Base-by-base conservation (phyloP, 2,329 filamentous ascomycete species). In the Lasiodiplodia sp. region DNA sequence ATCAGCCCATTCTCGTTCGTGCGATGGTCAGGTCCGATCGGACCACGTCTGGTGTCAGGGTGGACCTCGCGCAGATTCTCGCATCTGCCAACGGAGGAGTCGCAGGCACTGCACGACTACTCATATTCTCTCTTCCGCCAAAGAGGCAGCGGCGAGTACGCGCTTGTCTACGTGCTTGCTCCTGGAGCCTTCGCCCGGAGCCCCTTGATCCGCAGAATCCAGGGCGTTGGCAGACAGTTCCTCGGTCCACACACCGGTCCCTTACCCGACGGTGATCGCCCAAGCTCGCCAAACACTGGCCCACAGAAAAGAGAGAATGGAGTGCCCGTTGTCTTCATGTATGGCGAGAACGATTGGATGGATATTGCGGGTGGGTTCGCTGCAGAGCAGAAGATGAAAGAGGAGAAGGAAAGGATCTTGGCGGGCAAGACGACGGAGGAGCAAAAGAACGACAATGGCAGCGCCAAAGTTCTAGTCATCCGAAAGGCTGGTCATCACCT, bases 341-440 rank as follows among this genome's bases (percentile, higher is more conserved):
- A 99, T 77, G 96, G 96, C 71, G 94, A 98, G 75, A 90, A 96
- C 76, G 96, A 99, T 83, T 99, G 96, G 96, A 99, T 99, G 96
- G 96, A 99, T 73, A 90, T 96, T 10, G 89, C 89, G 0, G 96
- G 94, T 34, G 96, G 96, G 0, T 88, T 90, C 57, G 93, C 92
- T 0, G 90, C 94, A 0, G 88, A 92, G 75, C 88, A 94, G 80
- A 94, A 91, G 78, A 86, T 98, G 14, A 90, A 92, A 70, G 85
- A 90, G 69, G 89, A 91, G 71, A 87, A 87, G 71, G 80, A 82
- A 31, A 86, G 87, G 62, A 84, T 86, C 0, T 81, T 97, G 3
- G 91, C 87, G 8, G 69, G 70, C 12, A 69, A 68, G 25, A 90
- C 86, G 0, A 83, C 86, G 1, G 91, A 93, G 68, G 92, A 96